These are phyloP conservation scores for Cicer judaicum DNA, from an alignment of 306 rosid genomes.

Conservation along the genomic window DNA sequence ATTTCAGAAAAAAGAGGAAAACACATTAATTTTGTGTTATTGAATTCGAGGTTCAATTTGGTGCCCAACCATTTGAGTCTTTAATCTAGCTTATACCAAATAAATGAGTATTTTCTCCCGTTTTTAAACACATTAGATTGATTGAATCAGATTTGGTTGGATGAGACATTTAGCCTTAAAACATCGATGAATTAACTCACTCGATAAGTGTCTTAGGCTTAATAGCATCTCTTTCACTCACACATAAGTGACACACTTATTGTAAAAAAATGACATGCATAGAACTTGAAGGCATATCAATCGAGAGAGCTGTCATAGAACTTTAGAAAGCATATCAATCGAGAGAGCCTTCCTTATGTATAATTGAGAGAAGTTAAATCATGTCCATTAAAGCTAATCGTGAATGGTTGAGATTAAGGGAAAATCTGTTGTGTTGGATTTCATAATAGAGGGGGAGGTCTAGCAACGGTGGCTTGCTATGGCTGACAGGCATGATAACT, in stretches of 20 bases:
- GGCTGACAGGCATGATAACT: not conserved
- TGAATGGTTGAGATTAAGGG: not conserved
- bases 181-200: not conserved
- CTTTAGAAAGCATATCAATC: not conserved
- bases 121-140: not conserved
- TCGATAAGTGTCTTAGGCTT: not conserved
- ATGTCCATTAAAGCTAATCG: not conserved
- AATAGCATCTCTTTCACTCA: not conserved
- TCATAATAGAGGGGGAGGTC: not conserved
- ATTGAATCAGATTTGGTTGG: slow-evolving; percentile 3
- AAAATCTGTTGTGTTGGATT: not conserved
- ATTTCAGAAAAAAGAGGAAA: not conserved
- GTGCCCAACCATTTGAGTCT: slow-evolving; percentile 7
- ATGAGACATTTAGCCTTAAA: not conserved
- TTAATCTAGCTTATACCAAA: slow-evolving; percentile 3
- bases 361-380: not conserved
- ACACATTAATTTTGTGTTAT: not conserved
- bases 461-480: not conserved
- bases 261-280: too few species aligned
- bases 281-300: not conserved
- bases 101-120: slow-evolving; percentile 1
- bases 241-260: too few species aligned
- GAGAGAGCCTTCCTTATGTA: not conserved
- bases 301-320: too few species aligned
- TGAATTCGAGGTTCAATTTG: slow-evolving; percentile 10